Percentiles rank a stretch among this genome's conserved stretches.
phyloP scores from a whole-genome alignment of 1,284 basidiomycete genomes.

The Kwoniella shivajii region DNA sequence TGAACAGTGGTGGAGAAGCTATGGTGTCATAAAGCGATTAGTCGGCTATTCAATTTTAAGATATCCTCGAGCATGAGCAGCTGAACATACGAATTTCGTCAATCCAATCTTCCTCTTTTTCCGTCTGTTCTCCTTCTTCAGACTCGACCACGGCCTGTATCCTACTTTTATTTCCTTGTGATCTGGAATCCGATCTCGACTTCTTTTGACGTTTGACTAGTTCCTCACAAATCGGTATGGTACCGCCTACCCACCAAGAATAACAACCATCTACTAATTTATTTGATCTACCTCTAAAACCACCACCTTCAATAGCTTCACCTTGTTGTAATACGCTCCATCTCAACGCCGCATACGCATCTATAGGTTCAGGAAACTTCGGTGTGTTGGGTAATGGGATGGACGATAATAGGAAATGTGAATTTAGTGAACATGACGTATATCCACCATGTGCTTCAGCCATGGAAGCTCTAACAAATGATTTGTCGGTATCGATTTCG shows the following conservation, averaged over 20 bases:
- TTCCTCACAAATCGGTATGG: conserved; percentile 76
- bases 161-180: conserved; percentile 12
- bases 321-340: conserved; percentile 92
- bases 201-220: conserved; percentile 55
- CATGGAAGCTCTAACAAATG: conserved; percentile 64
- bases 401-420: conserved; percentile 69
- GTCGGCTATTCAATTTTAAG: background rate
- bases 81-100: conserved; percentile 24
- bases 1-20: conserved; percentile 43
- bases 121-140: conserved; percentile 18
- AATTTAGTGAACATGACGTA: conserved; percentile 86
- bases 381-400: conserved; percentile 19
- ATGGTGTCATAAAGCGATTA: background rate
- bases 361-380: conserved; percentile 57
- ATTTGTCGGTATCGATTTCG: conserved; percentile 40
- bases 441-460: conserved; percentile 97
- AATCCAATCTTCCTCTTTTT: conserved; percentile 40
- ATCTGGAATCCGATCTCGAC: conserved; percentile 13
- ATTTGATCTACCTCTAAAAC: conserved; percentile 91
- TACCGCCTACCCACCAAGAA: conserved; percentile 95
- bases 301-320: conserved; percentile 77
- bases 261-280: conserved; percentile 99
- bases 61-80: background rate
- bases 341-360: conserved; percentile 67
- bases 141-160: too few species aligned